These are phyloP conservation scores for Neurospora sp. DNA, from an alignment of 495 filamentous ascomycete species.

Conservation along the genomic window DNA sequence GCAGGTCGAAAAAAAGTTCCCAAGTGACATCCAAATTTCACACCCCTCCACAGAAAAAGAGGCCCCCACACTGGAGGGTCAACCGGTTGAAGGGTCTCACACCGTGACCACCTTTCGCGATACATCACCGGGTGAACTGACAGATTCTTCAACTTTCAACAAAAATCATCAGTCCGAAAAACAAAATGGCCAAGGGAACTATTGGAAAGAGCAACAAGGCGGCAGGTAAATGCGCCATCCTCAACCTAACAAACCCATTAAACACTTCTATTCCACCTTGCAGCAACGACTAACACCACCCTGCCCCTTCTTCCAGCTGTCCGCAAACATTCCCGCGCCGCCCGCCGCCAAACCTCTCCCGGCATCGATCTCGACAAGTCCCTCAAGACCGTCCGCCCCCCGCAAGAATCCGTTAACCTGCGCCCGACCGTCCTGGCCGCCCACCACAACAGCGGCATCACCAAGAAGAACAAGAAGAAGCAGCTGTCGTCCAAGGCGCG, in stretches of 20 bases:
- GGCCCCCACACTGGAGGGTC: background rate
- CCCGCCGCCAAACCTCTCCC: conserved; percentile 60
- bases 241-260: background rate
- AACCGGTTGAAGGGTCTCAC: background rate
- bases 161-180: background rate
- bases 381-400: conserved; percentile 49
- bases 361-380: conserved; percentile 69
- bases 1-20: background rate
- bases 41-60: background rate
- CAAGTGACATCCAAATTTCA: background rate
- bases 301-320: conserved; percentile 17
- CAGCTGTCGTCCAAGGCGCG: conserved; percentile 53
- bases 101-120: background rate
- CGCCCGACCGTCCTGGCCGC: conserved; percentile 52
- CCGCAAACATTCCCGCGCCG: conserved; percentile 58
- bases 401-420: conserved; percentile 36
- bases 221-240: conserved; percentile 13
- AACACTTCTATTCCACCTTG: background rate
- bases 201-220: conserved; percentile 29
- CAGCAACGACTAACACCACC: background rate
- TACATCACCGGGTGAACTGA: background rate
- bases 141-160: background rate
- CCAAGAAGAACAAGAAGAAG: conserved; percentile 50
- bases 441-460: conserved; percentile 52
- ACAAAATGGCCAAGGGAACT: conserved; percentile 30